Evolutionary conservation across 2,329 filamentous ascomycete species (phyloP).

Genomic region (Fusarium lateritium): DNA sequence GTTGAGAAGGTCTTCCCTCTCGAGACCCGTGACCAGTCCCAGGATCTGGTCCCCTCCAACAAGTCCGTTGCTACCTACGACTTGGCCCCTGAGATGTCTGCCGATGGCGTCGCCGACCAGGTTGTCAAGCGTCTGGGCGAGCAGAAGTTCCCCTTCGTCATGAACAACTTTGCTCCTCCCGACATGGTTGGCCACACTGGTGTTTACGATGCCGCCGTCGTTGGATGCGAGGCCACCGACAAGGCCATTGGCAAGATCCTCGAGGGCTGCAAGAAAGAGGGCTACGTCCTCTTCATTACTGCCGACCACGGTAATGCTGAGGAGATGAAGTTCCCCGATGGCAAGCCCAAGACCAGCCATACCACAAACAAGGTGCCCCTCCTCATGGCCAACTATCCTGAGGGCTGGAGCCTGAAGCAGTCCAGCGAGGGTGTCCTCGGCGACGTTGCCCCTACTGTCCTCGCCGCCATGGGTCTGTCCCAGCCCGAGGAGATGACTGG

Average conservation of each 20-base stretch:
- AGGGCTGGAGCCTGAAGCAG: constrained; percentile 84
- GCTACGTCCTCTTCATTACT: constrained; percentile 95
- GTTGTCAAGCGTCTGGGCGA: constrained; percentile 88
- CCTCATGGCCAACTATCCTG: constrained; percentile 96
- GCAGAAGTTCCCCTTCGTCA: constrained; percentile 93
- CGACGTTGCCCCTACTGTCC: constrained; percentile 94
- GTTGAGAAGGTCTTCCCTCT: constrained; percentile 96
- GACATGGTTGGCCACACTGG: constrained; percentile 99
- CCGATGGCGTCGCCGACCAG: constrained; percentile 89
- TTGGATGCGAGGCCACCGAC: constrained; percentile 89
- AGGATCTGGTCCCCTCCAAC: constrained; percentile 87
- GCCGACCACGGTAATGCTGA: constrained; percentile 98
- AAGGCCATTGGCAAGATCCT: constrained; percentile 94
- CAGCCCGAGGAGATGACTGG: constrained; percentile 96
- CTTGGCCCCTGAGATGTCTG: constrained; percentile 95
- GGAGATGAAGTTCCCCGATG: constrained; percentile 97
- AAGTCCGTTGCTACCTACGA: constrained; percentile 95
- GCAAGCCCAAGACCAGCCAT: constrained; percentile 97
- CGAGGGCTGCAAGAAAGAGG: constrained; percentile 93
- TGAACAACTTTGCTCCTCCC: constrained; percentile 99
- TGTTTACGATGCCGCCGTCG: constrained; percentile 93
- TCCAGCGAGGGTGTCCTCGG: constrained; percentile 91
- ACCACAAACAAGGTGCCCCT: constrained; percentile 98
- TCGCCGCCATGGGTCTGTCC: constrained; percentile 90
- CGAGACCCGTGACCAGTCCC: constrained; percentile 88